Percentiles rank a stretch among this genome's conserved stretches.
Conservation (phyloP, 805 yeast species). For the Candida vartiovaarae region DNA sequence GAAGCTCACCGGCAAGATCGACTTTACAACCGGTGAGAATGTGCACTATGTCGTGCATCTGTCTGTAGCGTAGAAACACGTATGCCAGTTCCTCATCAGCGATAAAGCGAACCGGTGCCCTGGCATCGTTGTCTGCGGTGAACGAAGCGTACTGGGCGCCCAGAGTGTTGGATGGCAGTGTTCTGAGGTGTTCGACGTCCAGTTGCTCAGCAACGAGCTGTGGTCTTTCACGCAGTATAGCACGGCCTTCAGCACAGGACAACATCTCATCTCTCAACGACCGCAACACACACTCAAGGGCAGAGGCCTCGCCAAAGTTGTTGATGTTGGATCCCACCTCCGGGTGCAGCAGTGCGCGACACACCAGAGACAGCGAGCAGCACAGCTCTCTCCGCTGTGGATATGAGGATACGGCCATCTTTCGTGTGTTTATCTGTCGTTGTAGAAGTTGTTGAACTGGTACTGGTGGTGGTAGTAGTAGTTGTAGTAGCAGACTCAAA, state of each 20-base stretch:
- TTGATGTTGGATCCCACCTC: constrained; percentile 70
- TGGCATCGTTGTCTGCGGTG: constrained; percentile 88
- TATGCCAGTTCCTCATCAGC: constrained; percentile 88
- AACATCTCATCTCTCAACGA: constrained; percentile 69
- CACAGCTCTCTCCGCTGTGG: constrained; percentile 50
- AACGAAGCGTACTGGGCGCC: constrained; percentile 81
- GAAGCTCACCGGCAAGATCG: constrained; percentile 92
- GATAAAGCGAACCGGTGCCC: constrained; percentile 81
- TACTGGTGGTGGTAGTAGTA: not conserved
- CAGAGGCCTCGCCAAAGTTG: constrained; percentile 87
- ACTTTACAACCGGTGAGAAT: constrained; percentile 87
- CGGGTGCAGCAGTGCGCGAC: constrained; percentile 72
- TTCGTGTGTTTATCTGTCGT: not conserved
- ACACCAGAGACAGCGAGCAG: constrained; percentile 69
- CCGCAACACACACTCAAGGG: constrained; percentile 59
- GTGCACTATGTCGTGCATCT: constrained; percentile 95
- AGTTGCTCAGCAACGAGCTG: constrained; percentile 70
- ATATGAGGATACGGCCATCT: constrained; percentile 73
- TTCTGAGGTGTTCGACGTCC: constrained; percentile 51
- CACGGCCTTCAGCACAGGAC: constrained; percentile 65
- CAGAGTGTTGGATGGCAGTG: constrained; percentile 59
- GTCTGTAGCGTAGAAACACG: constrained; percentile 89
- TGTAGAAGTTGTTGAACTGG: constrained; percentile 36
- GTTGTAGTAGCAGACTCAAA: constrained; percentile 34
- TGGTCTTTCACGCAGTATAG: constrained; percentile 73